Conservation (phyloP, 23 red algal genomes). For the Gracilaria gracilis region DNA sequence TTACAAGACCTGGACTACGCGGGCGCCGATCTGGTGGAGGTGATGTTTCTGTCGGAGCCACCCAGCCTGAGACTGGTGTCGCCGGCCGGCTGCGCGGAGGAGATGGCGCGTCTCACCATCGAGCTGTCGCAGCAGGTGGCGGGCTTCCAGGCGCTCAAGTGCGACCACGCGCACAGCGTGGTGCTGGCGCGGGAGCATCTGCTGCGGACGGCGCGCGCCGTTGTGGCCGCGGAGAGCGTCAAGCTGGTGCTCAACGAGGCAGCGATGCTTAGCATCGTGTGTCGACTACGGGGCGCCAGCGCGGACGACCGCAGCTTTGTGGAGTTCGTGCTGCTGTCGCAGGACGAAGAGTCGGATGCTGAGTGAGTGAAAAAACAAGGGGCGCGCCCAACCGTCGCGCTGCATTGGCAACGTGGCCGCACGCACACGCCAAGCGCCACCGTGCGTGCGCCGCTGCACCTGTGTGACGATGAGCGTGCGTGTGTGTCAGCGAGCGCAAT, state of each 20-base stretch:
- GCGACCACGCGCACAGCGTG: conserved; percentile 13
- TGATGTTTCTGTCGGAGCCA: conserved; percentile 28
- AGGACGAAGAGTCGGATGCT: conserved; percentile 43
- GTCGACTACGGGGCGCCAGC: conserved; percentile 2
- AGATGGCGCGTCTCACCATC: conserved; percentile 1
- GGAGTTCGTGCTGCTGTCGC: conserved; percentile 65
- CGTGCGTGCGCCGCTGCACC: no score
- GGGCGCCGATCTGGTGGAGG: conserved; percentile 44
- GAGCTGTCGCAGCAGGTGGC: background rate
- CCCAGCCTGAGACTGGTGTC: conserved; percentile 47
- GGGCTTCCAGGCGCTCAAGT: conserved; percentile 22
- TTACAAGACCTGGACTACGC: conserved; percentile 59
- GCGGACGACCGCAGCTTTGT: conserved; percentile 59
- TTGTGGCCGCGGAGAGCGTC: conserved; percentile 32
- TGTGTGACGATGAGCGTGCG: no score
- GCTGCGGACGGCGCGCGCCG: conserved; percentile 4
- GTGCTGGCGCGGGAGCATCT: background rate
- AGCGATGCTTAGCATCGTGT: conserved; percentile 51
- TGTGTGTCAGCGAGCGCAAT: conserved; percentile 14
- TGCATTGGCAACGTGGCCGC: no score
- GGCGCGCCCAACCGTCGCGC: background rate
- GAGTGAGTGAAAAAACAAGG: background rate
- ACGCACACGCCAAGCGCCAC: no score
- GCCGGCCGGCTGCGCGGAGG: conserved; percentile 26
- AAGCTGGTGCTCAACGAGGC: conserved; percentile 56